Base-by-base conservation (phyloP, 768 basidiomycete species). In the Pisolithus sp. region DNA sequence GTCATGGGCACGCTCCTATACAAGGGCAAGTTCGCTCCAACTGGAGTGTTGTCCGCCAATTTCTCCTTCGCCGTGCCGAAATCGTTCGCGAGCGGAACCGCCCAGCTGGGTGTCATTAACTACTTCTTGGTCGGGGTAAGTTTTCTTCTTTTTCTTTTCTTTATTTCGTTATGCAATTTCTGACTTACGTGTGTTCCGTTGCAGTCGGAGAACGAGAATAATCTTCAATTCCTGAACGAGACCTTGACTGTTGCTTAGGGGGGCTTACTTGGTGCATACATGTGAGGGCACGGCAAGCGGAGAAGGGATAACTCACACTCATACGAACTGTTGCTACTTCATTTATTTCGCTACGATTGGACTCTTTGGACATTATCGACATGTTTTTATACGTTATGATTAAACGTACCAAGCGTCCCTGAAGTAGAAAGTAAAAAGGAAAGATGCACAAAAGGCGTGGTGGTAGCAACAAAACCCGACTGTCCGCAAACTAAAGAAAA, bases 111-210 rank as follows among this genome's bases (percentile, higher is more conserved):
- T 12, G 68, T 71, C 6, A 65, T 67, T 45, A 70, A 73, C 57
- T 53, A 72, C 0, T 59, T 68, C 26, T 57, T 77, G 53, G 63
- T 73, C 18, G 75, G 74, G 52, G 74, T 77, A 56, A 60, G 73
- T 66, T 7, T 26, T 53, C 53, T 7, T 44, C 26, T 13, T 26
- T 26, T 26, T 26, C 5, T 26, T 6, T 4, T 26, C 26, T 26
- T 26, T 26, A 7, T 40, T 18, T 18, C 12, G 18, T 31, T 12
- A 31, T 26, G 26, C 26, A 26, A 26, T 26, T 26, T 26, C 26
- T 26, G 26, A 26, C n/a, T n/a, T n/a, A n/a, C n/a, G 20, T 7
- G 24, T 20, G 12, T 5, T 42, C 5, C 13, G 20, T n/a, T 34
- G 0, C 47, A 65, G 64, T 57, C 49, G 0, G 37, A 30, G 7